A percentile compares a stretch with the other conserved stretches of the same genome.
phyloP scores from a whole-genome alignment of 352 stramenopile genomes.

The Phytophthora syringae region DNA sequence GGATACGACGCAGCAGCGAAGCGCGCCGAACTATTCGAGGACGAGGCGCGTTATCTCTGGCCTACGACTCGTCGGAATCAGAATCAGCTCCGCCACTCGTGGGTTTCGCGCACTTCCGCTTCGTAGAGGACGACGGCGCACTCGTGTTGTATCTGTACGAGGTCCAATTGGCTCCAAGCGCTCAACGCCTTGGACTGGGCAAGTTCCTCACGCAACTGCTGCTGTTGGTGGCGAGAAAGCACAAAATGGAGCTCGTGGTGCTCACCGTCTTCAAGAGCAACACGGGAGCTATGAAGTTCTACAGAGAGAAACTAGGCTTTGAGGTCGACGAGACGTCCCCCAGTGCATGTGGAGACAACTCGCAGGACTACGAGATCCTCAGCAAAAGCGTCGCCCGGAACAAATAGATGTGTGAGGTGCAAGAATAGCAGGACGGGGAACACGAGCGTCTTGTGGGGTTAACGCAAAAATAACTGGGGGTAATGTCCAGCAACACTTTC shows the following conservation, averaged over 20 bases:
- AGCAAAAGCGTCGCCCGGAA: constrained; percentile 62
- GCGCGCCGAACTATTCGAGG: constrained; percentile 81
- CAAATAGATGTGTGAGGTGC: constrained; percentile 19
- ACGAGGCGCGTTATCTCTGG: constrained; percentile 90
- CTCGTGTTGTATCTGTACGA: constrained; percentile 95
- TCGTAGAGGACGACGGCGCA: constrained; percentile 92
- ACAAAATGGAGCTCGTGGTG: constrained; percentile 91
- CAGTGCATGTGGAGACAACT: constrained; percentile 71
- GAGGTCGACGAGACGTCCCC: constrained; percentile 91
- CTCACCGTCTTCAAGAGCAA: constrained; percentile 96
- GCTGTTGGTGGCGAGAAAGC: constrained; percentile 77
- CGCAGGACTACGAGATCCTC: constrained; percentile 87
- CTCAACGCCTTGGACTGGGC: constrained; percentile 84
- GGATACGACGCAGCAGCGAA: constrained; percentile 91
- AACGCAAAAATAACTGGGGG: constrained; percentile 8
- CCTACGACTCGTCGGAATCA: constrained; percentile 16
- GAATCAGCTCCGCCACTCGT: constrained; percentile 22
- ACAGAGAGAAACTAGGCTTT: constrained; percentile 88
- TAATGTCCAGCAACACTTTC: neutral
- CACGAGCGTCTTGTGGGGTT: neutral
- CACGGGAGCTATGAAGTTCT: constrained; percentile 88
- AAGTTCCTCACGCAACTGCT: constrained; percentile 93
- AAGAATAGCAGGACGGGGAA: constrained; percentile 22
- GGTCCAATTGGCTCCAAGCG: constrained; percentile 81
- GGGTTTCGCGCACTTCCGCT: constrained; percentile 93